phyloP scores from a whole-genome alignment of 2,329 filamentous ascomycete species.

The Neonectria magnoliae region DNA sequence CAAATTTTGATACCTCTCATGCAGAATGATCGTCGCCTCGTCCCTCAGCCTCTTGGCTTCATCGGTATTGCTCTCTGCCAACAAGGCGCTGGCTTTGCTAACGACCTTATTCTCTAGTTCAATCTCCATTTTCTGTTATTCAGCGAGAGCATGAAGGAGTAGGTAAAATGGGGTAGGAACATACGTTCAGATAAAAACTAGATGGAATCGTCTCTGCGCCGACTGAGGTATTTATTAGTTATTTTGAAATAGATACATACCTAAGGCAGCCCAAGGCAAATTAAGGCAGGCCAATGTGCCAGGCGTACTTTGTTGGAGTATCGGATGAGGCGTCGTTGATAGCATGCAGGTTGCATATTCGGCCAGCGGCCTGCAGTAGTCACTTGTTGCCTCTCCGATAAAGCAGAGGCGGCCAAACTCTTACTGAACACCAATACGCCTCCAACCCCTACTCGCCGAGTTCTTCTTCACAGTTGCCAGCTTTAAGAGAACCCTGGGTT shows the following conservation, averaged over 20 bases:
- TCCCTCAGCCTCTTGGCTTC: neutral
- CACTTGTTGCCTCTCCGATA: neutral
- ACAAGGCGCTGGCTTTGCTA: neutral
- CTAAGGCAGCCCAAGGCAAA: neutral
- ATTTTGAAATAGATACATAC: neutral
- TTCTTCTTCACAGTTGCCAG: neutral
- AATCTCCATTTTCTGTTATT: neutral
- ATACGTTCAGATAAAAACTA: neutral
- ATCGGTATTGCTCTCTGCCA: neutral
- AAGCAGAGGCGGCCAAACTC: neutral
- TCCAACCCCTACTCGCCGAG: neutral
- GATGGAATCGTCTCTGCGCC: neutral
- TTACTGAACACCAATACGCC: neutral
- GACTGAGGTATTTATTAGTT: neutral
- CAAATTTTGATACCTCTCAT: neutral
- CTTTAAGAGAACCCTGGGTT: neutral
- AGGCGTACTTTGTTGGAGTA: neutral
- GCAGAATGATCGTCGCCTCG: neutral
- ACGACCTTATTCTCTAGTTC: neutral
- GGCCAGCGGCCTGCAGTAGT: neutral
- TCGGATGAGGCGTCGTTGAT: neutral
- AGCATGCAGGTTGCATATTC: neutral
- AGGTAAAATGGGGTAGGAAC: neutral
- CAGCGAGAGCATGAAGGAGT: neutral
- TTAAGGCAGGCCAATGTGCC: no score